A percentile compares a stretch with the other conserved stretches of the same genome.
Conservation (phyloP, 1,284 basidiomycete genomes). For the Sanghuangporus sanghuang region DNA sequence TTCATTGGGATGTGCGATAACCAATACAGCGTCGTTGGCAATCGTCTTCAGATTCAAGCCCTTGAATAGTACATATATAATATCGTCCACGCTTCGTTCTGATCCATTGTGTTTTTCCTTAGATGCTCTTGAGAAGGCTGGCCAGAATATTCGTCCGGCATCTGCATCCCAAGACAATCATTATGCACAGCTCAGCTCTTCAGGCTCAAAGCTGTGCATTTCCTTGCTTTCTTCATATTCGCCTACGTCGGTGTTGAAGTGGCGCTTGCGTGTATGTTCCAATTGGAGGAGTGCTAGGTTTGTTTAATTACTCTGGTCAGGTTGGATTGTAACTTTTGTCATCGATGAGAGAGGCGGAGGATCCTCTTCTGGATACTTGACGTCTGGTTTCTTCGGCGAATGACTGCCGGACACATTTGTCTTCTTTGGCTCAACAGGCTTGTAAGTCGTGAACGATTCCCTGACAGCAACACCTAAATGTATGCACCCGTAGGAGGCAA, state of each 20-base stretch:
- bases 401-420: conserved; percentile 5
- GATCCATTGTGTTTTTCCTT: not conserved
- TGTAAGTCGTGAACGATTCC: not conserved
- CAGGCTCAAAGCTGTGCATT: conserved; percentile 32
- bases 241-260: conserved; percentile 46
- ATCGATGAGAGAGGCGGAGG: conserved; percentile 25
- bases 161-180: conserved; percentile 25
- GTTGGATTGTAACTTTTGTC: conserved; percentile 28
- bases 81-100: not conserved
- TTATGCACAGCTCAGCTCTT: conserved; percentile 40
- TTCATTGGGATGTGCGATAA: conserved; percentile 49
- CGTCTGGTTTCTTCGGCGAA: conserved; percentile 25
- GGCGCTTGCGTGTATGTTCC: conserved; percentile 37
- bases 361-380: conserved; percentile 23
- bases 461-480: not conserved
- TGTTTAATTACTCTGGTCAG: conserved; percentile 8
- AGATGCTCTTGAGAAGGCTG: conserved; percentile 1
- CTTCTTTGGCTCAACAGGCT: conserved; percentile 9
- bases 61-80: conserved; percentile 41
- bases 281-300: no score
- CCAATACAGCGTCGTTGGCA: conserved; percentile 39
- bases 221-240: conserved; percentile 40
- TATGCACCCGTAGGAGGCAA: conserved; percentile 39
- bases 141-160: not conserved
- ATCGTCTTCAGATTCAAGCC: conserved; percentile 48